A percentile compares a stretch with the other conserved stretches of the same genome.
These are phyloP conservation scores for Fomitopsis pulvina DNA, from an alignment of 768 basidiomycete species.

Conservation along the genomic window DNA sequence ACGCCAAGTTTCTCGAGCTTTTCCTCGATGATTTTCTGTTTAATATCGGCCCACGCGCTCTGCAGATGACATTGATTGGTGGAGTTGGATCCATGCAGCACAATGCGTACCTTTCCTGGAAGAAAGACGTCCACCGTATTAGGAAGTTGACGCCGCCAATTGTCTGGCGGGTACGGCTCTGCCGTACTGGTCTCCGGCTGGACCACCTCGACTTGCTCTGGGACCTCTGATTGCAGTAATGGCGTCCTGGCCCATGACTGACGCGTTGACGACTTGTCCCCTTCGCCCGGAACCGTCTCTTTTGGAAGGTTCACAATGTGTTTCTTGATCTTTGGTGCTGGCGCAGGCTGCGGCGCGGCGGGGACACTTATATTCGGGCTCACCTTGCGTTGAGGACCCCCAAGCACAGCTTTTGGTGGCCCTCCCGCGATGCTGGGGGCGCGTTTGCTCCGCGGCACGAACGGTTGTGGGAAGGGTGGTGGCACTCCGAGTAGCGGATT, in stretches of 20 bases:
- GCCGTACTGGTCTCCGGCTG: slow-evolving; percentile 36
- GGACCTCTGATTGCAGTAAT: slow-evolving; percentile 33
- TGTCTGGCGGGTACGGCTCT: slow-evolving; percentile 61
- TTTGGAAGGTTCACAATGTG: slow-evolving; percentile 64
- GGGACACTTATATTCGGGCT: slow-evolving; percentile 49
- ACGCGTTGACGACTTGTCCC: slow-evolving; percentile 32
- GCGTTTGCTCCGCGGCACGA: slow-evolving; percentile 56
- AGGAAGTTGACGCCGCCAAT: slow-evolving; percentile 51
- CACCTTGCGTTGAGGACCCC: slow-evolving; percentile 72
- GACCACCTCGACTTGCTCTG: slow-evolving; percentile 17
- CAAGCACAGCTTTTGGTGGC: slow-evolving; percentile 81
- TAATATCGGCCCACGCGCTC: slow-evolving; percentile 71
- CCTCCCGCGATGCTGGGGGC: slow-evolving; percentile 68
- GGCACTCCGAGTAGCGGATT: slow-evolving; percentile 35
- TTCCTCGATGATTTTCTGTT: slow-evolving; percentile 68
- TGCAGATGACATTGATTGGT: slow-evolving; percentile 30
- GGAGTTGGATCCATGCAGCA: not conserved
- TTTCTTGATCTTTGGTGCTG: slow-evolving; percentile 53
- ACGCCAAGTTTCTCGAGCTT: slow-evolving; percentile 78
- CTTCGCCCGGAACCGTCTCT: slow-evolving; percentile 42
- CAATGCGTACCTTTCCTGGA: slow-evolving; percentile 60
- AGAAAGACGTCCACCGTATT: slow-evolving; percentile 73
- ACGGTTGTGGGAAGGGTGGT: slow-evolving; percentile 34
- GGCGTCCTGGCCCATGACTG: slow-evolving; percentile 61
- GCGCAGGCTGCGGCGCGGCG: slow-evolving; percentile 21